These are phyloP conservation scores for Malbranchea zuffiana DNA, from an alignment of 2,329 filamentous ascomycete genomes.

Conservation along the genomic window DNA sequence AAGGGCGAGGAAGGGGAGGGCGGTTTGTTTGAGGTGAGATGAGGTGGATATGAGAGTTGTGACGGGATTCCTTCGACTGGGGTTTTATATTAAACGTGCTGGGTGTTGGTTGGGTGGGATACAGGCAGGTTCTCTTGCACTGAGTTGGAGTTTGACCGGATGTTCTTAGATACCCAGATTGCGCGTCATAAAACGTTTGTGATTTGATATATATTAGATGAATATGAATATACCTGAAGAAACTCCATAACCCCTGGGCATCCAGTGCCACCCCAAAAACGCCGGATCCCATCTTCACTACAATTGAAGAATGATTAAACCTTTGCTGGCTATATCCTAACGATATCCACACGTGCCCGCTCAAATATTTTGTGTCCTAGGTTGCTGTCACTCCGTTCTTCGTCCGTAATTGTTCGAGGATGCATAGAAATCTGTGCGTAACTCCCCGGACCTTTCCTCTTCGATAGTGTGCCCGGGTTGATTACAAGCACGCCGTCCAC, in stretches of 20 bases:
- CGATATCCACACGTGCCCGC: conserved; percentile 75
- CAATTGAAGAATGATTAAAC: background rate
- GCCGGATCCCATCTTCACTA: no score
- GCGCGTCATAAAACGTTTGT: no score
- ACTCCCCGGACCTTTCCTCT: conserved; percentile 72
- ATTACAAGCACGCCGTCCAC: conserved; percentile 81
- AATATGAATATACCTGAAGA: no score
- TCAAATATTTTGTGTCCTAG: conserved; percentile 69
- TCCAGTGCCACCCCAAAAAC: no score
- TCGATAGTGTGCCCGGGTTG: conserved; percentile 81
- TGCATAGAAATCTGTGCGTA: conserved; percentile 71
- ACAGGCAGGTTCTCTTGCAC: no score
- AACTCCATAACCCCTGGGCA: no score
- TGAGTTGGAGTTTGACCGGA: no score
- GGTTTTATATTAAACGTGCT: no score
- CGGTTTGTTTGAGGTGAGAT: conserved; percentile 27
- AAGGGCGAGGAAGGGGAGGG: conserved; percentile 32
- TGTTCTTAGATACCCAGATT: no score
- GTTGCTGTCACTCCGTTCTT: conserved; percentile 47
- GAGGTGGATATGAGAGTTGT: background rate
- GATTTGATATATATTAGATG: no score
- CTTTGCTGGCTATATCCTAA: conserved; percentile 49
- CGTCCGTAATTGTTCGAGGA: conserved; percentile 49
- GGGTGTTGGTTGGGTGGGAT: no score
- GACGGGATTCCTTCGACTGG: no score